Evolutionary conservation across 2,329 filamentous ascomycete genomes (phyloP), one percentile per base, ranked within the genome.

Genomic region (Claviceps purpurea): DNA sequence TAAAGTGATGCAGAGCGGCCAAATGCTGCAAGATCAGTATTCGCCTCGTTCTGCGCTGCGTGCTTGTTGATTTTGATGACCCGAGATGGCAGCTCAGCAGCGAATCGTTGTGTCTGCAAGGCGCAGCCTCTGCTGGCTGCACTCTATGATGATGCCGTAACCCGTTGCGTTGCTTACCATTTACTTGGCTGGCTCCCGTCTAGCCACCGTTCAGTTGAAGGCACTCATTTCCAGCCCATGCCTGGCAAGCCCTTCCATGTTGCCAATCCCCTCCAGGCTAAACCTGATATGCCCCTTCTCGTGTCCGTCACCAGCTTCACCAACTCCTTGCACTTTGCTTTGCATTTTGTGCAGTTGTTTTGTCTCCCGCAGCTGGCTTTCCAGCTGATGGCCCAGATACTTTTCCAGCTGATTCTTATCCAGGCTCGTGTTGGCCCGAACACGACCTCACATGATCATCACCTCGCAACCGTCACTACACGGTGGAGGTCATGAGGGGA

Each of bases 401-500:
- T 13, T 37, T 38, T 26, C 37, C 34, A 47, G 37, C 18, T 22
- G 22, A 5, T 22, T 41, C n/a, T 49, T 38, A 26, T 30, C 51
- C 43, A 40, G 16, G 39, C 22, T 49, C 46, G 22, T 49, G 46
- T 40, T 37, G n/a, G 39, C 39, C 26, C 45, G 30, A 26, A 34
- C 37, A 22, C 22, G 18, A 41, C 37, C 47, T 50, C 47, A 50
- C 26, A 44, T 41, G 16, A 43, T 39, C 39, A 50, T 26, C 11
- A 39, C 24, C 48, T 43, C 43, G 14, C 8, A 20, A 14, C 24
- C 26, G 49, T 47, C 47, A 47, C 37, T 41, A 52, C 51, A 56
- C 48, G 30, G 45, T 26, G 26, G 7, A 42, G 18, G 18, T 20
- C 16, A 18, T 45, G 43, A 57, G 54, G 43, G 58, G 14, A 45